Evolutionary conservation across 1,284 basidiomycete species (phyloP), one percentile per base, ranked within the genome.

Genomic region (Ustilago loliicola): DNA sequence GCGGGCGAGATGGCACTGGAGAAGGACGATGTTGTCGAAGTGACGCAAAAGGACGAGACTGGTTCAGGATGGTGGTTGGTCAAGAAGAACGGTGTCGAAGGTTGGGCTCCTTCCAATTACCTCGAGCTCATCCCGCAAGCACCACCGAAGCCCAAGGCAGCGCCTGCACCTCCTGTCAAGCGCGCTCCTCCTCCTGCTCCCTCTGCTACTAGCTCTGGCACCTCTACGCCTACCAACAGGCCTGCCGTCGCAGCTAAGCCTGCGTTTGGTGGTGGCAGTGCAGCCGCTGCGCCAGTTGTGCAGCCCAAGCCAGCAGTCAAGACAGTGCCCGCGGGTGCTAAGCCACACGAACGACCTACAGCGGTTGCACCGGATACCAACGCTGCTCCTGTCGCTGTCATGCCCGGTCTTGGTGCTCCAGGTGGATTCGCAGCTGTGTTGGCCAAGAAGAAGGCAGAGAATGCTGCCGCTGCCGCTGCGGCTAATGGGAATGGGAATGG

Each of bases 81-180:
- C 58, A 94, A 93, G 89, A 96, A 94, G 88, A 90, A 90, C 64
- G 91, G 90, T 0, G 87, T 88, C 25, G 95, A 98, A 86, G 96
- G 95, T 17, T 99, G 96, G 96, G 93, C 95, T 19, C 95, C 90
- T 93, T 94, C 89, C 94, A 98, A 84, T 97, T 97, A 68, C 94
- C 95, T 88, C 72, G 88, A 87, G 59, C 61, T 75, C 21, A 89
- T 91, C 23, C 88, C 91, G 0, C 90, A 92, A 0, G 91, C 94
- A 8, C 89, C 90, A 0, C 92, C 93, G 0, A 87, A 69, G 79
- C 85, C 78, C 13, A 77, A 72, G 38, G 83, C 85, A 40, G 84
- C 77, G 23, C 67, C 72, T 7, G 80, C 79, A 1, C 72, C 77
- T 11, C 75, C 80, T 79, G 58, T 67, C 82, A 48, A 81, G 84